Base-by-base conservation (phyloP, 805 yeast species). In the Tetrapisispora fleetii region DNA sequence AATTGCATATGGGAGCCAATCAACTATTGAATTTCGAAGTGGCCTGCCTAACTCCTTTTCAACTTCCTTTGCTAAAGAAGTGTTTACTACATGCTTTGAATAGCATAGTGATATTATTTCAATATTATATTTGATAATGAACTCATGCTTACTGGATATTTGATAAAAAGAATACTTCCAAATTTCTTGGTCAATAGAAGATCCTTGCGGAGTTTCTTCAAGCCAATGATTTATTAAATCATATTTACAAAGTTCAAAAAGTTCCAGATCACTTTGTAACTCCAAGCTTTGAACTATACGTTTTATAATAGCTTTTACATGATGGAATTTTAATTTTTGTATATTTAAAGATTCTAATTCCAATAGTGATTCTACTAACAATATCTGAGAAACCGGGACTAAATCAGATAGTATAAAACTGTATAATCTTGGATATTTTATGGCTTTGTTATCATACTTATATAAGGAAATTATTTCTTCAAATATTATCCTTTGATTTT, bases 381-480 rank as follows among this genome's bases (percentile, higher is more conserved):
- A 52, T 13, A 58, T 58, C 49, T 57, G 67, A 16, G 58, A 60
- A 18, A 46, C 46, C 1, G 30, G 16, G 9, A 63, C 48, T 2
- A 68, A 28, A 6, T 50, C 47, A 16, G 43, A 32, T 48, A 66
- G 40, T 11, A 59, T 40, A 4, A 57, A 28, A 2, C 60, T 37
- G 36, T 57, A 59, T 4, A 62, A 51, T 1, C 67, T 63, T 1
- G 68, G 57, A 2, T 42, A 14, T 50, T 66, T 70, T 17, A 61
- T 45, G 10, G 58, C 48, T 6, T 53, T 51, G 35, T 62, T 59
- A 16, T 66, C 62, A 2, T 51, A 18, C 0, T 46, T 49, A 39
- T 61, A 62, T 1, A 55, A 41, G 1, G 55, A 53, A 13, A 56
- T 41, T 2, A 73, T 37, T 24, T 60, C 64, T 1, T 59, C 48